phyloP scores from a whole-genome alignment of 2,329 filamentous ascomycete species.

The Bipolaris bicolor region DNA sequence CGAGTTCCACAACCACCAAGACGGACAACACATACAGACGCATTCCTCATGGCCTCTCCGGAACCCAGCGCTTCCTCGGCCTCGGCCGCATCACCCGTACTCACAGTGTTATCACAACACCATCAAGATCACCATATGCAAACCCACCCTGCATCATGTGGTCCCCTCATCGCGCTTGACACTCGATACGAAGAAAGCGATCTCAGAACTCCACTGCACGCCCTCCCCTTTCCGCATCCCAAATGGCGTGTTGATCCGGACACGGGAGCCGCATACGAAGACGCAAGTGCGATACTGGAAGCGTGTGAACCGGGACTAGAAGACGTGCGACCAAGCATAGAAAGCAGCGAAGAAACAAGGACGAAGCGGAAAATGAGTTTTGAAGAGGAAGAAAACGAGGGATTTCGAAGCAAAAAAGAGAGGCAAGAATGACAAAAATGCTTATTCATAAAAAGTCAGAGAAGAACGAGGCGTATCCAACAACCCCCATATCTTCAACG shows the following conservation, averaged over 20 bases:
- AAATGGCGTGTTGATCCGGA: constrained; percentile 19
- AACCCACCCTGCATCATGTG: background rate
- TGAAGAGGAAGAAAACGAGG: background rate
- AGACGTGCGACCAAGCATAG: constrained; percentile 17
- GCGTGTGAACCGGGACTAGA: constrained; percentile 14
- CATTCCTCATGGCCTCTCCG: background rate
- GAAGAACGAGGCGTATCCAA: no score
- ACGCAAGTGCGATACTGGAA: constrained; percentile 16
- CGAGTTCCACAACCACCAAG: background rate
- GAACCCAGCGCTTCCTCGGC: background rate
- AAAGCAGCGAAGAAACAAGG: background rate
- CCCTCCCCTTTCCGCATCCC: constrained; percentile 19
- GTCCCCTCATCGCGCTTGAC: background rate
- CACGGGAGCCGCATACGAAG: constrained; percentile 13
- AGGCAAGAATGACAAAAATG: background rate
- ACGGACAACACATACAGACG: background rate
- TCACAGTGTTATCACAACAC: background rate
- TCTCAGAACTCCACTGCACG: constrained; percentile 18
- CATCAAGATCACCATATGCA: background rate
- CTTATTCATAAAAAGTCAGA: no score
- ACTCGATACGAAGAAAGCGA: constrained; percentile 18
- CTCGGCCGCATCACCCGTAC: background rate
- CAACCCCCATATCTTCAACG: no score
- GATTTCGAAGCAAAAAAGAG: background rate
- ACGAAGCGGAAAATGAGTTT: background rate